Conservation (phyloP, 495 filamentous ascomycete species). For the Lasiosphaeria ovina region DNA sequence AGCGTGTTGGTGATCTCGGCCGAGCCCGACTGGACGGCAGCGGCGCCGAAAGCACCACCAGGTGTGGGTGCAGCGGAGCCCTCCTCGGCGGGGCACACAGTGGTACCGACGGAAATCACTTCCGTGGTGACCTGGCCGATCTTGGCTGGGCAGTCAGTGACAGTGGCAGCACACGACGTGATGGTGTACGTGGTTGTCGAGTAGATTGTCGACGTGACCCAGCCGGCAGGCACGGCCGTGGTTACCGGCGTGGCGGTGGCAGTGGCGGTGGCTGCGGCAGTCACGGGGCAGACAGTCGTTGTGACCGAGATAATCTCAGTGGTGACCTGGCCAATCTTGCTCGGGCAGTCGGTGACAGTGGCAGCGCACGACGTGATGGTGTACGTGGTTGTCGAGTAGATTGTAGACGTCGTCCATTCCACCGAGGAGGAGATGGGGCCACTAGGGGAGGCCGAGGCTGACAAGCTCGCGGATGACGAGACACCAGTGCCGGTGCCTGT, state of each 20-base stretch:
- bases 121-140: slow-evolving; percentile 42
- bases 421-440: slow-evolving; percentile 3
- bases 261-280: slow-evolving; percentile 24
- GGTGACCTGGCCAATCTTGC: slow-evolving; percentile 27
- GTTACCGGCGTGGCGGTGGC: slow-evolving; percentile 14
- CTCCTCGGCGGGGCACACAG: slow-evolving; percentile 34
- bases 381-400: slow-evolving; percentile 52
- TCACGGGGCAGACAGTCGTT: slow-evolving; percentile 47
- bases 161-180: slow-evolving; percentile 54
- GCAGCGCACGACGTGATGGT: slow-evolving; percentile 60
- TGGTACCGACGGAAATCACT: slow-evolving; percentile 36
- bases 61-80: slow-evolving; percentile 5
- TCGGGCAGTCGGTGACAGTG: slow-evolving; percentile 55
- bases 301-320: slow-evolving; percentile 40
- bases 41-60: not conserved
- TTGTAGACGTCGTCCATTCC: slow-evolving; percentile 31
- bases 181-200: slow-evolving; percentile 55
- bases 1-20: not conserved
- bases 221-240: slow-evolving; percentile 21
- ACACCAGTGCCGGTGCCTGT: no score
- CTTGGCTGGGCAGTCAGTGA: slow-evolving; percentile 55
- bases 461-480: no score
- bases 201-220: slow-evolving; percentile 49
- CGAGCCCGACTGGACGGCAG: not conserved
- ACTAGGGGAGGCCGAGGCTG: slow-evolving; percentile 6